phyloP scores from a whole-genome alignment of 176 grass and related monocot genomes.

The Avena sativa region DNA sequence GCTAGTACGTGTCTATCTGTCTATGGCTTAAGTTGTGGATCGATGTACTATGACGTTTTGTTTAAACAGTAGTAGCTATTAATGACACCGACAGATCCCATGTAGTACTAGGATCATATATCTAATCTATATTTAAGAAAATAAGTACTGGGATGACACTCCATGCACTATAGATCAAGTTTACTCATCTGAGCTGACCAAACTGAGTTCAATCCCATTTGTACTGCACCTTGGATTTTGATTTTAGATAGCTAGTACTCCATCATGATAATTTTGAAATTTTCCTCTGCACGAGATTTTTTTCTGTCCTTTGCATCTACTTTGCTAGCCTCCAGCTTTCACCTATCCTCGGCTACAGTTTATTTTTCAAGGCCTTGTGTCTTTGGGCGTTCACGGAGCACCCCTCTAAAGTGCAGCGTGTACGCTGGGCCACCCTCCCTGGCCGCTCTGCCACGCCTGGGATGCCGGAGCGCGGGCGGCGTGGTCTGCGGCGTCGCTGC shows the following conservation, averaged over 20 bases:
- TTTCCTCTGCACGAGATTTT: not conserved
- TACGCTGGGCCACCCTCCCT: no score
- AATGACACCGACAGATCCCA: conserved; percentile 25
- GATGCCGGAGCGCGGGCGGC: no score
- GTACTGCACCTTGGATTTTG: not conserved
- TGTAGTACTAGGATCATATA: conserved; percentile 22
- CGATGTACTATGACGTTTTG: not conserved
- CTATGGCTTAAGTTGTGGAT: not conserved
- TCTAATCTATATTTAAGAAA: not conserved
- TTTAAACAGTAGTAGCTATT: not conserved
- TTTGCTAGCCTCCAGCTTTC: not conserved
- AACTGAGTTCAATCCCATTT: not conserved
- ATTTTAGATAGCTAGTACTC: no score
- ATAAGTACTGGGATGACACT: conserved; percentile 19
- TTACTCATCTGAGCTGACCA: not conserved
- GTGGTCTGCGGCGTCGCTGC: no score
- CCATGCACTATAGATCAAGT: not conserved
- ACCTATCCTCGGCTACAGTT: not conserved
- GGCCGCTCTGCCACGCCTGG: no score
- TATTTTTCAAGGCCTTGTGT: no score
- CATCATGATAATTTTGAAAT: no score
- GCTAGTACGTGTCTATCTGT: not conserved
- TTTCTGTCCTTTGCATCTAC: not conserved
- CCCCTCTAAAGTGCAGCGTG: no score
- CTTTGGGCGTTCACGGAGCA: no score